Percentiles rank a stretch among this genome's conserved stretches.
Evolutionary conservation across 257 asterid genomes (phyloP).

Genomic region (Fraxinus americana): DNA sequence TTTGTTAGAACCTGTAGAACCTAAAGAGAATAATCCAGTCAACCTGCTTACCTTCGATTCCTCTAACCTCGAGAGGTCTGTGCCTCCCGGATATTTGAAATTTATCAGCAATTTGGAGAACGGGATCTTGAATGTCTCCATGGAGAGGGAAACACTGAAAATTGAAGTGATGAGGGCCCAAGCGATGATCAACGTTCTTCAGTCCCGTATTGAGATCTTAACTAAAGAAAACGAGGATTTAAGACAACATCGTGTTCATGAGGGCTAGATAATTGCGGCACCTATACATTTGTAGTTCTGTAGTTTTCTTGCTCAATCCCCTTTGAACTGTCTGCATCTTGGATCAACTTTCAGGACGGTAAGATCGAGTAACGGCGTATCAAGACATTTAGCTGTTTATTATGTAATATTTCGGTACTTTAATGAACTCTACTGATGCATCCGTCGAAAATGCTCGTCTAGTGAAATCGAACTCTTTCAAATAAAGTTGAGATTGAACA

Average conservation of each 20-base stretch:
- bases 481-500: constrained; percentile 36
- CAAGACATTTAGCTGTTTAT: constrained; percentile 31
- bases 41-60: constrained; percentile 64
- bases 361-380: constrained; percentile 35
- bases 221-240: constrained; percentile 70
- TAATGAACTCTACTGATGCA: constrained; percentile 29
- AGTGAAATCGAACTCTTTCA: not conserved
- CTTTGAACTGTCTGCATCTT: constrained; percentile 22
- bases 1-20: constrained; percentile 54
- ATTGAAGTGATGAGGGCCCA: constrained; percentile 96
- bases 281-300: constrained; percentile 28
- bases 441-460: constrained; percentile 38
- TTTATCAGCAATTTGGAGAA: constrained; percentile 83
- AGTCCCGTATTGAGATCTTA: constrained; percentile 64
- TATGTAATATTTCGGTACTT: constrained; percentile 37
- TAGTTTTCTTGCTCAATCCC: constrained; percentile 23
- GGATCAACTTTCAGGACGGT: constrained; percentile 32
- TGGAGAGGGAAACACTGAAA: constrained; percentile 89
- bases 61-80: constrained; percentile 88
- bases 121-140: constrained; percentile 75
- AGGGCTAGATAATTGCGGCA: constrained; percentile 22
- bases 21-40: constrained; percentile 55
- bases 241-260: constrained; percentile 35
- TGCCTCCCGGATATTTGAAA: constrained; percentile 89
- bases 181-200: constrained; percentile 89